A percentile compares a stretch with the other conserved stretches of the same genome.
phyloP scores from a whole-genome alignment of 441 rosid genomes.

The Erodium moschatum region DNA sequence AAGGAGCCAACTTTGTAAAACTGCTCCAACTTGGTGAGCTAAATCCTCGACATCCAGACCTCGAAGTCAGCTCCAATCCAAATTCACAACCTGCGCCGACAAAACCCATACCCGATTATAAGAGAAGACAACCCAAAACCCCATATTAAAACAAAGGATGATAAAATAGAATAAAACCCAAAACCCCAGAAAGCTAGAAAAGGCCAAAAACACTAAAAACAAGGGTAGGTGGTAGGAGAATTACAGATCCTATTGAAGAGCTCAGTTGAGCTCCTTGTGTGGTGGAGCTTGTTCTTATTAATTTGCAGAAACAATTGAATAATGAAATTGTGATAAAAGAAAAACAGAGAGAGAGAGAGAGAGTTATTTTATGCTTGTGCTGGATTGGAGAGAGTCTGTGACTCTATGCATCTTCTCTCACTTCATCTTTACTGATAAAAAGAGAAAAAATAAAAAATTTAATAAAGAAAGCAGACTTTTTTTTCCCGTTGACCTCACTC shows the following conservation, averaged over 20 bases:
- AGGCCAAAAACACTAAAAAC: constrained; percentile 9
- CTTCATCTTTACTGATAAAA: too few species aligned
- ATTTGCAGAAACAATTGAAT: constrained; percentile 26
- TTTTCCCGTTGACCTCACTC: constrained; percentile 24
- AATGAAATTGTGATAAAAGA: constrained; percentile 8
- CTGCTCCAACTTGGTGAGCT: constrained; percentile 23
- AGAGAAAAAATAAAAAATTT: not conserved
- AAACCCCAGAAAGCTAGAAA: constrained; percentile 7
- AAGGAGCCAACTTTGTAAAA: constrained; percentile 19
- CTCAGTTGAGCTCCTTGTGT: not conserved
- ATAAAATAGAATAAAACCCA: constrained; percentile 19
- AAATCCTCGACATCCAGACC: constrained; percentile 12
- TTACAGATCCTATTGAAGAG: constrained; percentile 15
- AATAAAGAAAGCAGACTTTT: constrained; percentile 21
- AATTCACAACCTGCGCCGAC: constrained; percentile 31
- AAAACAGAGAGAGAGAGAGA: not conserved
- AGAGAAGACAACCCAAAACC: constrained; percentile 11
- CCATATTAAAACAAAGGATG: constrained; percentile 12
- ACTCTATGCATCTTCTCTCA: too few species aligned
- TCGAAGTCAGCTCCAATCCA: constrained; percentile 14
- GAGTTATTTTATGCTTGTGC: too few species aligned
- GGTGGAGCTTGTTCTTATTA: constrained; percentile 18
- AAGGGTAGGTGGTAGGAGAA: constrained; percentile 26
- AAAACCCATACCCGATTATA: constrained; percentile 18
- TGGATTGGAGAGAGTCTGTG: too few species aligned